Conservation (phyloP, 2,329 filamentous ascomycete genomes). For the Pseudogymnoascus sp. region DNA sequence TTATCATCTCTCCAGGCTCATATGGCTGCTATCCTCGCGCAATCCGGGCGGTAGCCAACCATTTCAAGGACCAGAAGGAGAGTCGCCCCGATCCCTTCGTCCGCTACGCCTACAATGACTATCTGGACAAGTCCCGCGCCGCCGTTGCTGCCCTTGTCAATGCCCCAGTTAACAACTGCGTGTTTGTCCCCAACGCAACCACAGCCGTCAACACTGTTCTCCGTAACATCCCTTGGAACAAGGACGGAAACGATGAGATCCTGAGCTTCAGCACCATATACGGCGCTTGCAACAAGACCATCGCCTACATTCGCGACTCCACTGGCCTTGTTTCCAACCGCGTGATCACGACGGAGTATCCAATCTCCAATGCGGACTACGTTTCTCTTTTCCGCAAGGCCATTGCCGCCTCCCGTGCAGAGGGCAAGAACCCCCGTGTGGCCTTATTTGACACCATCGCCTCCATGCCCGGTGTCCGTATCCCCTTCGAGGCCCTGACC, state of each 20-base stretch:
- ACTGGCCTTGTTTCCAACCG: conserved; percentile 34
- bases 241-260: conserved; percentile 61
- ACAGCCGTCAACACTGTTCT: conserved; percentile 72
- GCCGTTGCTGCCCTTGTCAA: conserved; percentile 62
- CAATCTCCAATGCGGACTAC: conserved; percentile 63
- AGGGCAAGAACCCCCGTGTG: conserved; percentile 57
- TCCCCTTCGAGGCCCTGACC: conserved; percentile 69
- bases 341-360: conserved; percentile 59
- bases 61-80: conserved; percentile 64
- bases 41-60: conserved; percentile 52
- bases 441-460: conserved; percentile 77
- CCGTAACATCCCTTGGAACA: conserved; percentile 62
- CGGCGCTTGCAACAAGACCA: conserved; percentile 65
- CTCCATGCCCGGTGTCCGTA: conserved; percentile 68
- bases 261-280: conserved; percentile 76
- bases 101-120: conserved; percentile 55
- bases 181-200: conserved; percentile 78
- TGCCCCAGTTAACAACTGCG: conserved; percentile 57
- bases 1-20: conserved; percentile 45
- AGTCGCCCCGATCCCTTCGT: conserved; percentile 68
- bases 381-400: conserved; percentile 53
- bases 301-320: conserved; percentile 52
- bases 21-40: conserved; percentile 68
- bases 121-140: conserved; percentile 58
- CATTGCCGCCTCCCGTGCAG: conserved; percentile 44